These are phyloP conservation scores for Grifola frondosa DNA, from an alignment of 1,284 basidiomycete genomes.

Conservation along the genomic window DNA sequence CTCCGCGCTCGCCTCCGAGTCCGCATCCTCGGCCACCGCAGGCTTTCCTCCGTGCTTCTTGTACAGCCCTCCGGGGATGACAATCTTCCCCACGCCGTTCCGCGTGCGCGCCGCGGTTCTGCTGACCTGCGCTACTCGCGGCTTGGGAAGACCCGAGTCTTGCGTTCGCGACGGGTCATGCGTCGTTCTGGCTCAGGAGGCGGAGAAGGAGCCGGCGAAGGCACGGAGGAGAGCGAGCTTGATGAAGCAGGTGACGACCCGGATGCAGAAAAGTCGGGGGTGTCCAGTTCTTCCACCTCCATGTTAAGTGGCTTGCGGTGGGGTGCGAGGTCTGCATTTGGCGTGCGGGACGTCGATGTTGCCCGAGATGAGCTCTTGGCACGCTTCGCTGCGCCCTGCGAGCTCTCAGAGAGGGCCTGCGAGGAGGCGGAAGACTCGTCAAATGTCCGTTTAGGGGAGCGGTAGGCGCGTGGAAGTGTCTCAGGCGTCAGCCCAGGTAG, in stretches of 20 bases:
- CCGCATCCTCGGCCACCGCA: constrained; percentile 27
- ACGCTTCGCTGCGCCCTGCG: constrained; percentile 45
- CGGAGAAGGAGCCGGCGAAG: constrained; percentile 39
- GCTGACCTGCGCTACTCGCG: constrained; percentile 32
- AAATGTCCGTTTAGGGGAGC: constrained; percentile 67
- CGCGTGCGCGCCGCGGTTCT: constrained; percentile 23
- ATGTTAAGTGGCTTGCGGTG: constrained; percentile 17
- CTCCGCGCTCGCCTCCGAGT: constrained; percentile 45
- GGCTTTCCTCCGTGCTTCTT: constrained; percentile 33
- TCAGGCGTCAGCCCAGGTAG: constrained; percentile 10
- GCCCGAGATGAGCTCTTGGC: constrained; percentile 33
- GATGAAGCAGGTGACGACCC: constrained; percentile 41
- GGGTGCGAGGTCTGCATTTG: constrained; percentile 12
- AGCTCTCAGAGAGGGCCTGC: constrained; percentile 33
- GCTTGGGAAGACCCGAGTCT: constrained; percentile 61
- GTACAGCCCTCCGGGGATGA: constrained; percentile 56
- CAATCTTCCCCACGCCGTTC: constrained; percentile 48
- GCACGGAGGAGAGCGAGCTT: constrained; percentile 40
- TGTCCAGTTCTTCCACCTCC: constrained; percentile 39
- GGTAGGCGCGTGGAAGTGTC: constrained; percentile 31
- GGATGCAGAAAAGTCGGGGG: constrained; percentile 44
- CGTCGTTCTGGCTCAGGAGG: constrained; percentile 35
- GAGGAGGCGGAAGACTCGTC: constrained; percentile 56
- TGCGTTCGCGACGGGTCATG: constrained; percentile 66
- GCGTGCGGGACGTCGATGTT: constrained; percentile 15